These are phyloP conservation scores for Apiotrichum gamsii DNA, from an alignment of 1,284 basidiomycete species.

Conservation along the genomic window DNA sequence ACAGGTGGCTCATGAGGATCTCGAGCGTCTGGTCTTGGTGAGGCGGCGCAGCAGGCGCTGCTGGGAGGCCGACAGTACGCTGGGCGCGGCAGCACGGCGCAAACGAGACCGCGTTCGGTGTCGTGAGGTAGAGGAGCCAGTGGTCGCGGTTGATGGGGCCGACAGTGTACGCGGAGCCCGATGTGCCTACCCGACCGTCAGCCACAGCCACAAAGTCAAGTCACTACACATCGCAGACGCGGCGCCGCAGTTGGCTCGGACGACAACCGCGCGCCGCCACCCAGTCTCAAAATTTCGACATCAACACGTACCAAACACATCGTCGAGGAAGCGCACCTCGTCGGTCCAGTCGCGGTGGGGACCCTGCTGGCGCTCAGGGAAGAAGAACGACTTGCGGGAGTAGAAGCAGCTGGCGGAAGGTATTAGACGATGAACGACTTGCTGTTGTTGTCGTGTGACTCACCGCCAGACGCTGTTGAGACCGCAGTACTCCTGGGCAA, in stretches of 20 bases:
- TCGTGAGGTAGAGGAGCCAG: constrained; percentile 92
- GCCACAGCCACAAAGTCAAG: too few relatives aligned
- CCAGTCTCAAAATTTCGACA: constrained; percentile 1
- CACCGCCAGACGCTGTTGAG: constrained; percentile 68
- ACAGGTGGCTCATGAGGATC: constrained; percentile 95
- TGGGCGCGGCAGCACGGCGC: background rate
- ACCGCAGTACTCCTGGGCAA: constrained; percentile 71
- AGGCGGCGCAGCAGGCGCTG: constrained; percentile 7
- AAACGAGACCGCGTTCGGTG: constrained; percentile 47
- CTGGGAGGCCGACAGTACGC: constrained; percentile 5
- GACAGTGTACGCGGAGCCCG: constrained; percentile 88
- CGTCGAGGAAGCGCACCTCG: constrained; percentile 87
- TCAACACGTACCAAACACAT: constrained; percentile 52
- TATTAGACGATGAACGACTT: too few relatives aligned
- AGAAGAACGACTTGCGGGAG: constrained; percentile 98
- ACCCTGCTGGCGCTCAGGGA: constrained; percentile 89
- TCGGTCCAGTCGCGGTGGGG: constrained; percentile 93
- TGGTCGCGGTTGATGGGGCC: constrained; percentile 98
- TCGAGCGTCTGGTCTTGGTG: constrained; percentile 85
- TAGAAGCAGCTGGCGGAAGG: constrained; percentile 68
- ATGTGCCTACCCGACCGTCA: constrained; percentile 52
- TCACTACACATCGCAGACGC: too few relatives aligned
- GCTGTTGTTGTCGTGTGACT: too few relatives aligned
- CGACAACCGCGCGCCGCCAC: too few relatives aligned
- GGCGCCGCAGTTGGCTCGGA: too few relatives aligned